Percentiles rank a stretch among this genome's conserved stretches.
Conservation (phyloP, 164 flowering plant genomes). For the Nymphaea colorata region DNA sequence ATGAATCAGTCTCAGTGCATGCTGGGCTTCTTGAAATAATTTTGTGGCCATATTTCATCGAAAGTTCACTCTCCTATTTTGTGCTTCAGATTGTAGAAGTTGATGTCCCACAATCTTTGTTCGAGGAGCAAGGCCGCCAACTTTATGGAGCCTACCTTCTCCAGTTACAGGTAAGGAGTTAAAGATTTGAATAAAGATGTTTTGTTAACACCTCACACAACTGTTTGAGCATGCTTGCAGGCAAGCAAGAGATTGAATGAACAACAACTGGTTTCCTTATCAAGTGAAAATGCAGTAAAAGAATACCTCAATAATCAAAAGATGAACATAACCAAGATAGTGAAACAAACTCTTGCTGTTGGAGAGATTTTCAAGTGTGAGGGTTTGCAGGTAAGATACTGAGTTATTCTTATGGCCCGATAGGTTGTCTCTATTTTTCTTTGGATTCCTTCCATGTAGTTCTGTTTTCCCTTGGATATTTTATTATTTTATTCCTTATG, state of each 20-base stretch:
- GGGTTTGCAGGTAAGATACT: conserved; percentile 49
- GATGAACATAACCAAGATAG: conserved; percentile 45
- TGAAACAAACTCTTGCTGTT: conserved; percentile 77
- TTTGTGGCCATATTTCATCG: too few species aligned
- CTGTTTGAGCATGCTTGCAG: conserved; percentile 20
- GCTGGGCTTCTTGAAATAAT: too few species aligned
- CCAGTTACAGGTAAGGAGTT: conserved; percentile 54
- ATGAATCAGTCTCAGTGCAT: too few species aligned
- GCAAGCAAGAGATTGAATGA: conserved; percentile 60
- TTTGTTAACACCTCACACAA: not conserved
- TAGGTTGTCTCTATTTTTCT: not conserved
- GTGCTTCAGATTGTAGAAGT: conserved; percentile 68
- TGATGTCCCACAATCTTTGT: conserved; percentile 67
- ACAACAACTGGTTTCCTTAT: conserved; percentile 58
- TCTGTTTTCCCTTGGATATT: not conserved
- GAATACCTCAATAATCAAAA: conserved; percentile 57
- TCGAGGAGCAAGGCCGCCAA: conserved; percentile 91
- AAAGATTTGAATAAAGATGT: not conserved
- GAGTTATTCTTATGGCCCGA: not conserved
- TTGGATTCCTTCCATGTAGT: not conserved
- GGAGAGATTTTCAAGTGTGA: conserved; percentile 83
- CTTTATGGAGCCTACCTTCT: conserved; percentile 82
- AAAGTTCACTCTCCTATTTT: too few species aligned
- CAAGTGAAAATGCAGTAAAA: conserved; percentile 70
- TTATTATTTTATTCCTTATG: not conserved